phyloP scores from a whole-genome alignment of 768 basidiomycete genomes.

The Amyloporia xantha region DNA sequence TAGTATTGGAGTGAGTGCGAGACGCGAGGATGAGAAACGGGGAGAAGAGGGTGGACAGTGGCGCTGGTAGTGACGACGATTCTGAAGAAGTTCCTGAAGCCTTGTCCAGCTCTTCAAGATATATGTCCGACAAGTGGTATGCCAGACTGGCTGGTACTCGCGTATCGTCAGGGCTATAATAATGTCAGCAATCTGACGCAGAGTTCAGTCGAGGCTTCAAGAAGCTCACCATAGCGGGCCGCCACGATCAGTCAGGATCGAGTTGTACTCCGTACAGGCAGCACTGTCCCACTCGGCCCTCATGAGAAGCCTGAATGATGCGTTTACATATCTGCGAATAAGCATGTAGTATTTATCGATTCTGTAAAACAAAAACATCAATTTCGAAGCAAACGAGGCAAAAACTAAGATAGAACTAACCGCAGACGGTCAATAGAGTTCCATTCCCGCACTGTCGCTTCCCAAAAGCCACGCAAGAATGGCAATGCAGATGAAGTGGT shows the following conservation, averaged over 20 bases:
- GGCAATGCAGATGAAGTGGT: slow-evolving; percentile 50
- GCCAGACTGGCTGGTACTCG: slow-evolving; percentile 73
- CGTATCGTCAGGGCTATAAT: slow-evolving; percentile 54
- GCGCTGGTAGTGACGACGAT: slow-evolving; percentile 32
- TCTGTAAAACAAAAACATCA: slow-evolving; percentile 43
- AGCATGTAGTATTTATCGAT: slow-evolving; percentile 99
- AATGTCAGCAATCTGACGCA: slow-evolving; percentile 6
- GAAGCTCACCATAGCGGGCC: slow-evolving; percentile 75
- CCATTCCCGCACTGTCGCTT: slow-evolving; percentile 87
- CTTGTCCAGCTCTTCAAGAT: slow-evolving; percentile 83
- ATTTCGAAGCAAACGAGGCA: background rate
- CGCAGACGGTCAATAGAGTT: slow-evolving; percentile 83
- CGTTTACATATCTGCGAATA: slow-evolving; percentile 81
- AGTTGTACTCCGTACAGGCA: slow-evolving; percentile 54
- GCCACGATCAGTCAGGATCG: slow-evolving; percentile 56
- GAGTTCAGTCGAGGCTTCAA: background rate
- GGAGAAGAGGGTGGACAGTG: slow-evolving; percentile 46
- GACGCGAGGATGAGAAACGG: slow-evolving; percentile 76
- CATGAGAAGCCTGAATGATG: slow-evolving; percentile 74
- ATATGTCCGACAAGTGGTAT: slow-evolving; percentile 87
- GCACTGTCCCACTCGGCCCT: slow-evolving; percentile 59
- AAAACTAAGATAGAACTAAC: slow-evolving; percentile 35
- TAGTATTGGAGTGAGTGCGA: slow-evolving; percentile 51
- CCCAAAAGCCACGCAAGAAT: slow-evolving; percentile 91
- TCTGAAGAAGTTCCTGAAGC: slow-evolving; percentile 30